Conservation (phyloP, 2,329 filamentous ascomycete genomes). For the Monosporascus sp. region DNA sequence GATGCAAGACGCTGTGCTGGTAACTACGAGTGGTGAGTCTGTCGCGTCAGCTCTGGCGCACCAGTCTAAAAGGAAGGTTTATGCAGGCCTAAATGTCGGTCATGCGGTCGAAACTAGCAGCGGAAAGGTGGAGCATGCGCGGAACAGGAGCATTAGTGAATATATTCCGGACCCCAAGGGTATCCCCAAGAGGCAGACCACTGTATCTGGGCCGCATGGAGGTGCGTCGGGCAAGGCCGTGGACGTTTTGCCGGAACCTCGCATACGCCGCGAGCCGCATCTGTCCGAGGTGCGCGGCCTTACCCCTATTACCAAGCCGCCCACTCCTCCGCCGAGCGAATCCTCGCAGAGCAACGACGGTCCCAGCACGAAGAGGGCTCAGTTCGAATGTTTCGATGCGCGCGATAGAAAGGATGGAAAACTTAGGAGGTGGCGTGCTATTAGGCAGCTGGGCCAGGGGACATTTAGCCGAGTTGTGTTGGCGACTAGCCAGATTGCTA, state of each 20-base stretch:
- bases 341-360: slow-evolving; percentile 47
- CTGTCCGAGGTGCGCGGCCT: slow-evolving; percentile 75
- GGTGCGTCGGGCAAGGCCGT: slow-evolving; percentile 27
- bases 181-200: slow-evolving; percentile 66
- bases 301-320: slow-evolving; percentile 56
- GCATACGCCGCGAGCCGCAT: slow-evolving; percentile 70
- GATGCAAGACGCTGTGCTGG: slow-evolving; percentile 42
- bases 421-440: slow-evolving; percentile 69
- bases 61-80: slow-evolving; percentile 53
- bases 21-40: slow-evolving; percentile 47
- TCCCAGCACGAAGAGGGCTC: slow-evolving; percentile 36
- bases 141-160: slow-evolving; percentile 84
- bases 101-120: slow-evolving; percentile 23
- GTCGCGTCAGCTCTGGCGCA: slow-evolving; percentile 45
- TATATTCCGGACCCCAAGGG: slow-evolving; percentile 71
- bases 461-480: slow-evolving; percentile 94
- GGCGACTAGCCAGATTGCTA: slow-evolving; percentile 69
- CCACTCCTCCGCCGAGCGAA: slow-evolving; percentile 79
- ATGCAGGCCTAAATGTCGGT: slow-evolving; percentile 39
- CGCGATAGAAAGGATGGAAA: slow-evolving; percentile 62
- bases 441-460: slow-evolving; percentile 81
- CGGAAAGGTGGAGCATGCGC: slow-evolving; percentile 43
- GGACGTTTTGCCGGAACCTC: slow-evolving; percentile 35
- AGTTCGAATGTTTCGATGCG: slow-evolving; percentile 65
- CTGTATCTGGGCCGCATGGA: slow-evolving; percentile 60